Evolutionary conservation across 768 basidiomycete species (phyloP).

Genomic region (Mycena galericulata): DNA sequence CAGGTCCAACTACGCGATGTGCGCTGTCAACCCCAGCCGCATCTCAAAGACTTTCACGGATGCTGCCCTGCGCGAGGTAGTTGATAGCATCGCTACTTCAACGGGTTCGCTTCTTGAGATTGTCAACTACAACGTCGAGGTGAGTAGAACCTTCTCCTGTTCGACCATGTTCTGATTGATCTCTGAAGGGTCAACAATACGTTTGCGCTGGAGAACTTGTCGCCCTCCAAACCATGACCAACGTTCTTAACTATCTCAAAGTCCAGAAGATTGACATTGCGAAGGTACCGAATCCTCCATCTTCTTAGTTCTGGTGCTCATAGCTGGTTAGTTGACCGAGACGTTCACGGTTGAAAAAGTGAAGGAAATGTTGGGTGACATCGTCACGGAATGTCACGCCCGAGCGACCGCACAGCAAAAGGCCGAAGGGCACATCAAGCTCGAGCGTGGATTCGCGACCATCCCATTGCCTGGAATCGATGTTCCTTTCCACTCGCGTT

Average conservation of each 20-base stretch:
- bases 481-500: conserved; percentile 99
- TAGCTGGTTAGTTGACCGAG: conserved; percentile 76
- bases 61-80: conserved; percentile 95
- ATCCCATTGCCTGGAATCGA: conserved; percentile 97
- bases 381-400: conserved; percentile 84
- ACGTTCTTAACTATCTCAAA: conserved; percentile 96
- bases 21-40: conserved; percentile 97
- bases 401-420: conserved; percentile 83
- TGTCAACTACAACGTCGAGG: conserved; percentile 96
- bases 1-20: conserved; percentile 98
- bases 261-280: conserved; percentile 94
- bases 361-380: conserved; percentile 94
- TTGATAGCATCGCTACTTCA: conserved; percentile 85
- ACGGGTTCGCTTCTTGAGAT: conserved; percentile 93
- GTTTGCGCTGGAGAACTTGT: conserved; percentile 98
- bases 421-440: conserved; percentile 88
- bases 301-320: conserved; percentile 1
- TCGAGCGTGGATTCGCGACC: conserved; percentile 97
- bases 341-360: conserved; percentile 92
- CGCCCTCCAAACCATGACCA: conserved; percentile 93
- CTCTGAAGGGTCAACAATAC: conserved; percentile 94
- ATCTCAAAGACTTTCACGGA: conserved; percentile 96
- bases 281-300: conserved; percentile 63
- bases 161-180: conserved; percentile 13
- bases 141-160: conserved; percentile 43